These are phyloP conservation scores for Cytospora chrysosperma DNA, from an alignment of 2,329 filamentous ascomycete genomes.

Conservation along the genomic window DNA sequence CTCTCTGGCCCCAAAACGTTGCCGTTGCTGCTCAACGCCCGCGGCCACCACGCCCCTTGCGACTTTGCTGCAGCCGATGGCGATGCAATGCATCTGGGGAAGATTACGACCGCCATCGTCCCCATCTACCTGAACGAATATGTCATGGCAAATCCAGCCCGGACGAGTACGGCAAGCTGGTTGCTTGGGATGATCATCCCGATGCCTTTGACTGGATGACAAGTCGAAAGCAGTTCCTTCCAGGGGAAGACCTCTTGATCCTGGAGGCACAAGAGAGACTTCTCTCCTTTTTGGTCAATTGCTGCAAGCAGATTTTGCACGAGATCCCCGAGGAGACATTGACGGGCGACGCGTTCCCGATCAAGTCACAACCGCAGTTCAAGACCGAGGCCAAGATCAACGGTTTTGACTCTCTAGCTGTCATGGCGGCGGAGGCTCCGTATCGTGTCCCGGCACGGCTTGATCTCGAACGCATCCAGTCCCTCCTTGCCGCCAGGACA, in stretches of 20 bases:
- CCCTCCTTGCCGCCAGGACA: conserved; percentile 42
- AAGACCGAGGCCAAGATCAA: conserved; percentile 32
- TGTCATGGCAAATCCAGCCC: conserved; percentile 32
- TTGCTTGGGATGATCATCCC: conserved; percentile 35
- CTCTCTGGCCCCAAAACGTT: conserved; percentile 44
- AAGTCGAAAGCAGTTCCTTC: conserved; percentile 37
- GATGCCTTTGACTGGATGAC: conserved; percentile 40
- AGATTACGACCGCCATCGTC: conserved; percentile 28
- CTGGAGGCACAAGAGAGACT: conserved; percentile 52
- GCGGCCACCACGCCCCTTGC: conserved; percentile 46
- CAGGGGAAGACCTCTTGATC: conserved; percentile 48
- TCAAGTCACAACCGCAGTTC: conserved; percentile 39
- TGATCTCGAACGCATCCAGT: conserved; percentile 44
- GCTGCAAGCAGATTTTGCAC: conserved; percentile 48
- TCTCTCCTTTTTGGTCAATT: conserved; percentile 48
- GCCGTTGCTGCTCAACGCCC: conserved; percentile 51
- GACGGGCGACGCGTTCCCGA: conserved; percentile 30
- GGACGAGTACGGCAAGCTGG: conserved; percentile 38
- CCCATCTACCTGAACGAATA: conserved; percentile 33
- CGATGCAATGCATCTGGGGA: conserved; percentile 34
- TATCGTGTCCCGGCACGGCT: conserved; percentile 50
- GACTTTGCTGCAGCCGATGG: conserved; percentile 48
- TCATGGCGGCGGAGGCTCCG: conserved; percentile 48
- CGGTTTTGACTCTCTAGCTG: conserved; percentile 39
- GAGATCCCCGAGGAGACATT: conserved; percentile 42